Evolutionary conservation across 129 eudicot species (phyloP), one percentile per base, ranked within the genome.

Genomic region (Escallonia rubra): DNA sequence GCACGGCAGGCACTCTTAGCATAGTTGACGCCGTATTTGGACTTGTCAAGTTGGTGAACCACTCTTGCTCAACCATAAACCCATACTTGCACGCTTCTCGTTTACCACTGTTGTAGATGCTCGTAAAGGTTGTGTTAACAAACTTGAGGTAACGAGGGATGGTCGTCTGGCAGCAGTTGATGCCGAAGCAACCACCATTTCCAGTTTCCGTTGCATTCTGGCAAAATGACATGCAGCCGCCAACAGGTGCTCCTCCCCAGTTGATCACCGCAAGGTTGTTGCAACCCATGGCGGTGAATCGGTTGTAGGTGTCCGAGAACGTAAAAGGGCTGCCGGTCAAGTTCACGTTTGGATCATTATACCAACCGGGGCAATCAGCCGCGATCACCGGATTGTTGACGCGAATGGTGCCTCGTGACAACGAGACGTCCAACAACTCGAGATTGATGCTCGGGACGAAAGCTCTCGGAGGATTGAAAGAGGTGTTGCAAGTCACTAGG

Each of bases 251-350:
- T 10, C 2, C 46, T n/a, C 13, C 5, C 48, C 2, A 50, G 72
- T 70, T 73, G 45, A 73, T 73, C 4, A 66, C 41, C 8, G 78
- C 78, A 41, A 73, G 72, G 44, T 57, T 65, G 38, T 73, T 58
- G 58, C 78, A 73, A 57, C 78, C 78, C 11, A 73, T 65, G 13
- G 78, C 78, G 23, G 78, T 73, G 67, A 73, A 73, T 58, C 78
- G 51, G 48, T 64, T 73, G 42, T 43, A 47, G 39, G 72, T 65
- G 43, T 65, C 52, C 23, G 78, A 73, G 59, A 65, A 62, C 2
- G 52, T 6, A 15, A 62, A 62, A 43, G 66, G 66, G 4, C 39
- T 62, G 13, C 65, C 65, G 6, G 12, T 4, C 41, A 43, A n/a
- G 52, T 43, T 45, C 16, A 61, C 15, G 49, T n/a, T 0, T 2